Evolutionary conservation across 345 rosid species (phyloP).

Genomic region (Rhodomyrtus tomentosa): DNA sequence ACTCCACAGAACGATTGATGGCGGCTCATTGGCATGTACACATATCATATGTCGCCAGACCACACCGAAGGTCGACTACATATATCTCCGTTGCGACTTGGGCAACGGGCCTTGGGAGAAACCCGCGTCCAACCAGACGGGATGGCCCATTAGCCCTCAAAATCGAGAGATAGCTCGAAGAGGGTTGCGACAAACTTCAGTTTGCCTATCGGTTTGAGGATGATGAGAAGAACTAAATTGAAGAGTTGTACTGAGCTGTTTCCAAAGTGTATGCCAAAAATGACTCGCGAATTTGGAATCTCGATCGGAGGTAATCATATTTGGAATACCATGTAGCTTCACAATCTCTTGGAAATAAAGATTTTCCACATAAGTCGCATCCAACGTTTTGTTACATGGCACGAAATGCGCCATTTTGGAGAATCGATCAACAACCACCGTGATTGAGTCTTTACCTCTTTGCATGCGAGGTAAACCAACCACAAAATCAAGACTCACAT

Average conservation of each 20-base stretch:
- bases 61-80: no score
- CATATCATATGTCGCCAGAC: no score
- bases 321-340: neutral
- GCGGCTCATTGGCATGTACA: no score
- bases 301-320: neutral
- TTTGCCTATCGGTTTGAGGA: neutral
- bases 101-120: no score
- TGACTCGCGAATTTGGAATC: neutral
- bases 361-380: neutral
- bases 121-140: no score
- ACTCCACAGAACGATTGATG: no score
- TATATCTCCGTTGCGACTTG: no score
- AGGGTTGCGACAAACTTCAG: no score
- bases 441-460: neutral
- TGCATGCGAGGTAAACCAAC: neutral
- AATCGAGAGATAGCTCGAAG: no score
- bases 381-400: neutral
- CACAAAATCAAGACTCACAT: no score
- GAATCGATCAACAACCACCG: neutral
- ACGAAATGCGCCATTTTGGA: neutral
- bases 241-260: neutral
- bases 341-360: neutral
- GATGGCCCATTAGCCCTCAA: no score
- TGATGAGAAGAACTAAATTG: neutral
- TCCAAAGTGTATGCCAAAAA: neutral